Conservation (phyloP, 345 rosid genomes). For the Brassica napus region Da-Ae NC_063449.1:6990501-6991000, state of each 20-base stretch:
- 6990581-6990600: no score
- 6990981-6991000: constrained; percentile 24
- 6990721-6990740: no score
- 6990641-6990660: neutral
- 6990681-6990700: no score
- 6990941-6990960: constrained; percentile 12
- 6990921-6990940: constrained; percentile 14
- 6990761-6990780: neutral
- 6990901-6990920: constrained; percentile 9
- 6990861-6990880: neutral
- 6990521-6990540: no score
- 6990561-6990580: no score
- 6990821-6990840: neutral
- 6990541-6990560: no score
- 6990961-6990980: constrained; percentile 14
- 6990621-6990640: neutral
- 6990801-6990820: neutral
- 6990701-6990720: no score
- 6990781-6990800: neutral
- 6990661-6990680: neutral
- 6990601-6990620: neutral
- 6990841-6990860: neutral
- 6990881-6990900: neutral
- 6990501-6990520: no score
- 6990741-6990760: no score